Percentiles rank a stretch among this genome's conserved stretches.
Evolutionary conservation across 2,329 filamentous ascomycete species (phyloP).

Genomic region (Hysterium pulicare): DNA sequence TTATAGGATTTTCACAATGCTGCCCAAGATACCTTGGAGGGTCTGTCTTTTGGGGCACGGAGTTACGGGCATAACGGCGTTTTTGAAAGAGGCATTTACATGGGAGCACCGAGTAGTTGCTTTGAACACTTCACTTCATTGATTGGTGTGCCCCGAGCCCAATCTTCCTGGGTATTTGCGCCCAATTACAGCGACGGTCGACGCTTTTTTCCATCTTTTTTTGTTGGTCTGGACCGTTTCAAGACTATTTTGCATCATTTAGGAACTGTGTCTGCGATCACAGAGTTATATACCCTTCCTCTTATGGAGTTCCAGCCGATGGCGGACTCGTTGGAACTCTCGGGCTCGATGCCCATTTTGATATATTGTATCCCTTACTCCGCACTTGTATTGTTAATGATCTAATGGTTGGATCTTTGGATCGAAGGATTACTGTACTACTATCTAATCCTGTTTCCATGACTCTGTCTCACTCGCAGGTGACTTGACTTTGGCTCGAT

Average conservation of each 20-base stretch:
- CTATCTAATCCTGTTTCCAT: not conserved
- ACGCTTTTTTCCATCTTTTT: slow-evolving; percentile 6
- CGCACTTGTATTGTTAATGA: slow-evolving; percentile 14
- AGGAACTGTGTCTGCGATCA: slow-evolving; percentile 4
- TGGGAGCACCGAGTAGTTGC: slow-evolving; percentile 9
- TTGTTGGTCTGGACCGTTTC: slow-evolving; percentile 4
- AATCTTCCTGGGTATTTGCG: slow-evolving; percentile 1
- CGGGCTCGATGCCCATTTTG: slow-evolving; percentile 2
- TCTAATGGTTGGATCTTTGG: slow-evolving; percentile 20
- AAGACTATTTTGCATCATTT: slow-evolving; percentile 7
- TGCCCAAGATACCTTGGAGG: slow-evolving; percentile 1
- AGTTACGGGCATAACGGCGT: slow-evolving; percentile 6
- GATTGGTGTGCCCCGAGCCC: slow-evolving; percentile 1
- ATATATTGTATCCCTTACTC: slow-evolving; percentile 1
- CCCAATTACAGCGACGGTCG: not conserved
- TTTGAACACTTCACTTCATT: slow-evolving; percentile 1
- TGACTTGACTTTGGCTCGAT: not conserved
- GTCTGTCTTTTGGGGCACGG: slow-evolving; percentile 1
- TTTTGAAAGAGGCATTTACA: slow-evolving; percentile 13
- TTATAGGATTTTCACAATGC: not conserved
- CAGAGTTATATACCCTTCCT: slow-evolving; percentile 22
- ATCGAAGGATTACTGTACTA: slow-evolving; percentile 5
- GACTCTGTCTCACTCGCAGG: not conserved
- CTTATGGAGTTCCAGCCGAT: slow-evolving; percentile 7
- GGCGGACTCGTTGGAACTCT: slow-evolving; percentile 1